Base-by-base conservation (phyloP, 768 basidiomycete species). In the Agaricus bisporus region DNA sequence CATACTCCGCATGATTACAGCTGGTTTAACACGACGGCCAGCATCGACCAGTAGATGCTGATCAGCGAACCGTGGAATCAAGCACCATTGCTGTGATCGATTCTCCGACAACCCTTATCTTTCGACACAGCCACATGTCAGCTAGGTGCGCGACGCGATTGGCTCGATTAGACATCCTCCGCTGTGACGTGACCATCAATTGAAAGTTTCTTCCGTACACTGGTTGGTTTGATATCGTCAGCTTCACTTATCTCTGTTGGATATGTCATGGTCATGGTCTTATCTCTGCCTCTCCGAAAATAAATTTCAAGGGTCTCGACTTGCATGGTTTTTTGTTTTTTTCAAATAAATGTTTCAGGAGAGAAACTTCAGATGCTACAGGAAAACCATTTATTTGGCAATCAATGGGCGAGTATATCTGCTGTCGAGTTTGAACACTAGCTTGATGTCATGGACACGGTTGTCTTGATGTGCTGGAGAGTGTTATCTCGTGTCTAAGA, bases 161-260 rank as follows among this genome's bases (percentile, higher is more conserved):
- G 53, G 53, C 41, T 12, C 53, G 53, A 54, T 54, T 47, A 48
- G 53, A 52, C n/a, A n/a, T 45, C 28, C 45, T 26, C 47, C 44
- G 45, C 41, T 18, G 37, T 41, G 45, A 47, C 15, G 18, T 35
- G 43, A 37, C 17, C 14, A 17, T 39, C 20, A 45, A 45, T 42
- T 51, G 29, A 35, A 26, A 37, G 22, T 22, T 22, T 22, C 22
- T 22, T 22, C 22, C 22, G 22, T 22, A 4, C 22, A 22, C 4
- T 22, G 22, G 22, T 22, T 22, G 18, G 7, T 5, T 29, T 37
- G 38, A 39, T 17, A 15, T 28, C 14, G 20, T n/a, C 39, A 22
- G 32, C 46, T 36, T 38, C 20, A 41, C 53, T 48, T 54, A 54
- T 48, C 46, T 54, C 39, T 54, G 47, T 54, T 54, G 46, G 43